Conservation (phyloP, 129 eudicot genomes). For the Saposhnikovia divaricata region DNA sequence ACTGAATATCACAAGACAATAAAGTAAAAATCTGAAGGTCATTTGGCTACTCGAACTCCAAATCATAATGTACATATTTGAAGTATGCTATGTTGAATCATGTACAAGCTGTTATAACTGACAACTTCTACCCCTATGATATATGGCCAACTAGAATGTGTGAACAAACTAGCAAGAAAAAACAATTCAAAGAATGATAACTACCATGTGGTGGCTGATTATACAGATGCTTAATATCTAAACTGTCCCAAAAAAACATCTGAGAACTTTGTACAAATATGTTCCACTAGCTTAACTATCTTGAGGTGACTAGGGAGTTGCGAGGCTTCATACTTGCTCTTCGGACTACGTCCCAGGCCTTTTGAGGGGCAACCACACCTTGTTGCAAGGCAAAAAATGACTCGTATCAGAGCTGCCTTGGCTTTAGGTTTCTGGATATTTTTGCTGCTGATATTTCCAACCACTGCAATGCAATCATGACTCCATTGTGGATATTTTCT, state of each 20-base stretch:
- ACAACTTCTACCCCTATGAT: conserved; percentile 6
- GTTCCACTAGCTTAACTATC: conserved; percentile 22
- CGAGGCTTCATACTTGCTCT: conserved; percentile 78
- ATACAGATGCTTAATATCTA: conserved; percentile 6
- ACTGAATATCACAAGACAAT: neutral
- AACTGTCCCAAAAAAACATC: neutral
- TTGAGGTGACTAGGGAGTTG: conserved; percentile 39
- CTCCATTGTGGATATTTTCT: no score
- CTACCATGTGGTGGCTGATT: conserved; percentile 11
- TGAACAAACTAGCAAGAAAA: neutral
- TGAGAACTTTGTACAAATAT: conserved; percentile 28
- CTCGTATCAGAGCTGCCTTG: conserved; percentile 40
- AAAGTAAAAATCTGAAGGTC: neutral
- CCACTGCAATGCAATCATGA: no score
- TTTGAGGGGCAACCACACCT: conserved; percentile 78
- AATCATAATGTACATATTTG: conserved; percentile 1
- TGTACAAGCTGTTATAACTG: neutral
- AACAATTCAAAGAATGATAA: conserved; percentile 13
- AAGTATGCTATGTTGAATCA: neutral
- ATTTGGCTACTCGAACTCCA: neutral
- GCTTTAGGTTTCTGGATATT: no score
- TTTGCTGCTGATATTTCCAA: no score
- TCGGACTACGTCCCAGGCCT: conserved; percentile 94
- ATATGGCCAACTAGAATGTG: neutral
- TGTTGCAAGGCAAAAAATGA: conserved; percentile 92